Percentiles rank a stretch among this genome's conserved stretches.
Conservation (phyloP, 2,329 filamentous ascomycete species). For the Penicillium sp. region DNA sequence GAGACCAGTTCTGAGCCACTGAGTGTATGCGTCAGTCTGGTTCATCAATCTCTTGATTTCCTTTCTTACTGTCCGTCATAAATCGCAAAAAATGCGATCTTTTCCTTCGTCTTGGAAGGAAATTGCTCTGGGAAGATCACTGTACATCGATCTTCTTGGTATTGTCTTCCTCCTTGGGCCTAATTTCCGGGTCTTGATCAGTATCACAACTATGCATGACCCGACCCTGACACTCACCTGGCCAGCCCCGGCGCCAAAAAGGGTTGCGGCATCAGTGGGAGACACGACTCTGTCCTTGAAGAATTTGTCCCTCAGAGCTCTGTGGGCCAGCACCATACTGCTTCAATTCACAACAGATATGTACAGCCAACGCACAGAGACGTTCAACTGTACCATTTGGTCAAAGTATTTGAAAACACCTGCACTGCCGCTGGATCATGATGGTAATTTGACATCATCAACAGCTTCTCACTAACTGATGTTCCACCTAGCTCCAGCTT, state of each 20-base stretch:
- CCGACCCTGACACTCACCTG: conserved; percentile 20
- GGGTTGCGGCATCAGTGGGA: conserved; percentile 25
- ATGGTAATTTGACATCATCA: conserved; percentile 34
- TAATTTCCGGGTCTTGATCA: conserved; percentile 12
- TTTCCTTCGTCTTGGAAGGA: conserved; percentile 27
- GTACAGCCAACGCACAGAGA: background rate
- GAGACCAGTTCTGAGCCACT: conserved; percentile 36
- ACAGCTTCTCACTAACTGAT: background rate
- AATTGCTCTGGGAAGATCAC: conserved; percentile 33
- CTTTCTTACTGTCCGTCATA: conserved; percentile 40
- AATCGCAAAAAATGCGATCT: conserved; percentile 35
- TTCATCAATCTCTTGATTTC: background rate
- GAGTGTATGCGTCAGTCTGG: background rate
- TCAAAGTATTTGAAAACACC: background rate
- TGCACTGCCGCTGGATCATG: conserved; percentile 13
- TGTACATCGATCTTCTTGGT: conserved; percentile 35
- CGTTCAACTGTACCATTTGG: background rate
- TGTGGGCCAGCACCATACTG: conserved; percentile 15
- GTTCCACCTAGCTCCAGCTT: background rate
- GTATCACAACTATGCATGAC: background rate
- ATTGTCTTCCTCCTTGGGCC: conserved; percentile 31
- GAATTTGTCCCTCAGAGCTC: conserved; percentile 20
- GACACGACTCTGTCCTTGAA: conserved; percentile 27
- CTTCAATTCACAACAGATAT: background rate
- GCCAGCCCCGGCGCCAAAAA: conserved; percentile 34